A percentile compares a stretch with the other conserved stretches of the same genome.
Conservation (phyloP, 768 basidiomycete species). For the Pisolithus tinctorius region DNA sequence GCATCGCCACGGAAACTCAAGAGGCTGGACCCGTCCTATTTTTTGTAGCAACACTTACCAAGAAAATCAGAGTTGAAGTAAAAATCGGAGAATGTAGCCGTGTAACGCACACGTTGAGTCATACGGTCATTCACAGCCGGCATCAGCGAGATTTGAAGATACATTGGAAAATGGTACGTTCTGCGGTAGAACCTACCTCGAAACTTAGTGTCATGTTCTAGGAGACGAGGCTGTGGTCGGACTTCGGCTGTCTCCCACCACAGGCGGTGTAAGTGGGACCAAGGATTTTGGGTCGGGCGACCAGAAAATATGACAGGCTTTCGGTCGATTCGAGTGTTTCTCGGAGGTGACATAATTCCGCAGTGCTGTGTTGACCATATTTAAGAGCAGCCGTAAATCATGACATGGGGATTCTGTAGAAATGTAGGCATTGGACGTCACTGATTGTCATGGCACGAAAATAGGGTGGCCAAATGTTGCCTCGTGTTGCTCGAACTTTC, state of each 20-base stretch:
- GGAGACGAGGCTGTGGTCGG: neutral
- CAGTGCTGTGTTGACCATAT: neutral
- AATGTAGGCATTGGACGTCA: neutral
- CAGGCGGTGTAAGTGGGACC: no score
- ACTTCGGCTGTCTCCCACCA: no score
- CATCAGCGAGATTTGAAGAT: neutral
- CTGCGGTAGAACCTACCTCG: neutral
- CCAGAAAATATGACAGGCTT: no score
- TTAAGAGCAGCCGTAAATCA: neutral
- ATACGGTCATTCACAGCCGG: neutral
- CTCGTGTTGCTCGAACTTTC: neutral
- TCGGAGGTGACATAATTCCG: neutral
- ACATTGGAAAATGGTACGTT: neutral
- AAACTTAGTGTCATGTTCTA: neutral
- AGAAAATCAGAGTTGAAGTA: neutral
- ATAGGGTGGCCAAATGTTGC: neutral
- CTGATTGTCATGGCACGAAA: neutral
- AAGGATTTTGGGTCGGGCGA: no score
- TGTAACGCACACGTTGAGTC: neutral
- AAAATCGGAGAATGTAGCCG: neutral
- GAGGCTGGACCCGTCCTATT: constrained; percentile 37
- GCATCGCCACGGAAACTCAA: constrained; percentile 49
- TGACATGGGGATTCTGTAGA: neutral
- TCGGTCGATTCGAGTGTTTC: neutral
- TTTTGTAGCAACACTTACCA: constrained; percentile 18